Percentiles rank a stretch among this genome's conserved stretches.
These are phyloP conservation scores for Botrytis elliptica DNA, from an alignment of 2,329 filamentous ascomycete genomes.

Conservation along the genomic window DNA sequence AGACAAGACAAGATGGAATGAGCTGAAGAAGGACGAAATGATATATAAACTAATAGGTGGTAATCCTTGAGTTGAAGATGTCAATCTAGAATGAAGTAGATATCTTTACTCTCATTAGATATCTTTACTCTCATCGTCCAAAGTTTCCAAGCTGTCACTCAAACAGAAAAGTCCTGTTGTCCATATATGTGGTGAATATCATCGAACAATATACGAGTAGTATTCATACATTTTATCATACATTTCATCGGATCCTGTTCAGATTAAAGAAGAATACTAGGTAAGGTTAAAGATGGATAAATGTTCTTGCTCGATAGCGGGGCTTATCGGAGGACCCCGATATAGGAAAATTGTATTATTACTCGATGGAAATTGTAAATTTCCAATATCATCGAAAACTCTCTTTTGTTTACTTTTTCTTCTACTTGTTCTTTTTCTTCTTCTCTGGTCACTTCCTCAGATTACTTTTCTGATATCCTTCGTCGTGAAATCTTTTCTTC, in stretches of 20 bases:
- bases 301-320: slow-evolving; percentile 14
- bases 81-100: neutral
- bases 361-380: slow-evolving; percentile 33
- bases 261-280: neutral
- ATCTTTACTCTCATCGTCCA: neutral
- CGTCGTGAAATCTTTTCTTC: neutral
- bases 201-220: neutral
- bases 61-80: neutral
- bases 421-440: neutral
- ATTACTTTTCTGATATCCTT: neutral
- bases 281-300: neutral
- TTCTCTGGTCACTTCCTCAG: neutral
- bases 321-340: slow-evolving; percentile 28
- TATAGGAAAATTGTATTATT: slow-evolving; percentile 24
- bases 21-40: no score
- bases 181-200: neutral
- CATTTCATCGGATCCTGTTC: neutral
- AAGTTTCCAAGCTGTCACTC: neutral
- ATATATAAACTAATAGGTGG: no score
- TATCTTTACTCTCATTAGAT: neutral
- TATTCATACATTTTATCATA: no score
- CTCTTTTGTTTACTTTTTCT: neutral
- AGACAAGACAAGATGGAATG: no score
- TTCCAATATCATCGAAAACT: neutral
- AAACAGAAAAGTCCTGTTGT: neutral